These are phyloP conservation scores for Pseudocercospora macadamiae DNA, from an alignment of 2,329 filamentous ascomycete species.

Conservation along the genomic window DNA sequence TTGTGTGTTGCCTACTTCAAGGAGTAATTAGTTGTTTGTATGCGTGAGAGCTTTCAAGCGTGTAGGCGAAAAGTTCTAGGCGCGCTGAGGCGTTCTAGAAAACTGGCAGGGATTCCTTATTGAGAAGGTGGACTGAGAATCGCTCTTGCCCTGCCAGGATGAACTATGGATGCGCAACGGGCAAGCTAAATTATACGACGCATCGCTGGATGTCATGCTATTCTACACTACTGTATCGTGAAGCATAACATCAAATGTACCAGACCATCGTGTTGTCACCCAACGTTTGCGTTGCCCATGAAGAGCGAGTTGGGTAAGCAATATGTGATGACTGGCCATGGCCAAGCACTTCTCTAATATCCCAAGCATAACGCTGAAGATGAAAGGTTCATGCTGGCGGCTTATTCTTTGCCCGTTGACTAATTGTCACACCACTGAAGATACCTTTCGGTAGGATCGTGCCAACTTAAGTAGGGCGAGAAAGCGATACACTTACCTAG, in stretches of 20 bases:
- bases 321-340: conserved; percentile 13
- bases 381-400: conserved; percentile 29
- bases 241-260: background rate
- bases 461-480: conserved; percentile 95
- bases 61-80: background rate
- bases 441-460: conserved; percentile 59
- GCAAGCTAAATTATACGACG: background rate
- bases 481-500: conserved; percentile 3
- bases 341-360: conserved; percentile 17
- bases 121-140: background rate
- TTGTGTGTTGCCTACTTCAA: too few relatives aligned
- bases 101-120: background rate
- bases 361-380: conserved; percentile 29
- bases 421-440: conserved; percentile 90
- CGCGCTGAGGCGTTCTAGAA: background rate
- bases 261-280: background rate
- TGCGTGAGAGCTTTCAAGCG: too few relatives aligned
- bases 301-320: background rate
- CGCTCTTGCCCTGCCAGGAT: too few relatives aligned
- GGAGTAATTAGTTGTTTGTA: too few relatives aligned
- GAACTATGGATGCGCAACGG: background rate
- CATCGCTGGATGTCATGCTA: background rate
- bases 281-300: background rate
- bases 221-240: background rate
- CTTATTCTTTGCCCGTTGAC: conserved; percentile 89